These are phyloP conservation scores for Termitomyces eurrhizus DNA, from an alignment of 768 basidiomycete genomes.

Conservation along the genomic window DNA sequence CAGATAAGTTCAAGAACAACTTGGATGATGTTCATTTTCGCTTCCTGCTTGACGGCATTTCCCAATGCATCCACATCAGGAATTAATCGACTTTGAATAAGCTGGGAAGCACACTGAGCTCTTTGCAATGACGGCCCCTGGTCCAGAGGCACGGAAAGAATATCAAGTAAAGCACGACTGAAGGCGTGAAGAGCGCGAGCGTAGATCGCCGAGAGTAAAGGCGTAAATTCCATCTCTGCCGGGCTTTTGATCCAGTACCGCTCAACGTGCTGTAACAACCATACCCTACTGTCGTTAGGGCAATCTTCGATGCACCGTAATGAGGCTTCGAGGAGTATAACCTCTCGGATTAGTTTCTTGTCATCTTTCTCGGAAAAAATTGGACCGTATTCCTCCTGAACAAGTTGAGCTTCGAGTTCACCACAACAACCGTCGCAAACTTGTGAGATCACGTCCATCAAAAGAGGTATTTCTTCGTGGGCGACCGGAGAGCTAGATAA, in stretches of 20 bases:
- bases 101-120: slow-evolving; percentile 26
- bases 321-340: slow-evolving; percentile 44
- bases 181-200: slow-evolving; percentile 40
- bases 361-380: slow-evolving; percentile 34
- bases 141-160: slow-evolving; percentile 19
- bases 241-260: slow-evolving; percentile 46
- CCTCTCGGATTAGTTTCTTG: slow-evolving; percentile 26
- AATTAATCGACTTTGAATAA: slow-evolving; percentile 44
- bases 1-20: slow-evolving; percentile 39
- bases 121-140: slow-evolving; percentile 17
- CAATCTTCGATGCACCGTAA: slow-evolving; percentile 49
- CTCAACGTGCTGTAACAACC: slow-evolving; percentile 52
- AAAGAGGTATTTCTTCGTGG: slow-evolving; percentile 28
- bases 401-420: slow-evolving; percentile 37
- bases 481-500: slow-evolving; percentile 13
- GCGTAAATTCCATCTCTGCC: slow-evolving; percentile 30
- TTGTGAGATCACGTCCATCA: slow-evolving; percentile 41
- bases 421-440: slow-evolving; percentile 46
- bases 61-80: slow-evolving; percentile 43
- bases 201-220: slow-evolving; percentile 43
- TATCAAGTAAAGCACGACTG: slow-evolving; percentile 20
- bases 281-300: slow-evolving; percentile 38
- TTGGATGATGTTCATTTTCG: slow-evolving; percentile 35
- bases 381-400: slow-evolving; percentile 51
- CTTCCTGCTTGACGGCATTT: slow-evolving; percentile 24